These are phyloP conservation scores for Trichosporon sp. DNA, from an alignment of 1,284 basidiomycete species.

Conservation along the genomic window DNA sequence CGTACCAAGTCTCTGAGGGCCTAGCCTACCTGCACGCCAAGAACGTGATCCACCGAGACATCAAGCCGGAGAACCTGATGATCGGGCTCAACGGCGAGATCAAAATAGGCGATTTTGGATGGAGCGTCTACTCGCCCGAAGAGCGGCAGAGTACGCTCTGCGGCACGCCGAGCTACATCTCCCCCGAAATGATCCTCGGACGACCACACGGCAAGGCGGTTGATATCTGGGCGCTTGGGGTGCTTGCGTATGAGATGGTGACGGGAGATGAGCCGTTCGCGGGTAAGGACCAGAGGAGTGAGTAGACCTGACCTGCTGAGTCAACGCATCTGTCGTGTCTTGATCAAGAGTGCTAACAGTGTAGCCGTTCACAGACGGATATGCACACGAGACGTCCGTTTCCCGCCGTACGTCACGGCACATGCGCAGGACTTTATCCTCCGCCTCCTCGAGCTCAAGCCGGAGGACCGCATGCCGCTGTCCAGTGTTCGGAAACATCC, in stretches of 20 bases:
- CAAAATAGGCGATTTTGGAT: constrained; percentile 98
- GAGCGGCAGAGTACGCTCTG: constrained; percentile 71
- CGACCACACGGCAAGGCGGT: constrained; percentile 35
- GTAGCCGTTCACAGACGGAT: constrained; percentile 38
- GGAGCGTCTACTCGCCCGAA: constrained; percentile 88
- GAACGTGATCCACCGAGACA: constrained; percentile 98
- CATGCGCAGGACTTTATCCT: constrained; percentile 62
- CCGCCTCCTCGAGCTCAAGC: constrained; percentile 75
- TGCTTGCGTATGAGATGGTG: constrained; percentile 89
- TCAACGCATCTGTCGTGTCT: too few species aligned
- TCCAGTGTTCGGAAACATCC: constrained; percentile 71
- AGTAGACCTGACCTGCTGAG: too few species aligned
- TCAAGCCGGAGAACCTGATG: constrained; percentile 96
- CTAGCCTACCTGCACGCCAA: constrained; percentile 86
- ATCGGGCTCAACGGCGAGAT: constrained; percentile 84
- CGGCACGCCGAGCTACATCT: constrained; percentile 89
- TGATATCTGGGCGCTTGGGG: constrained; percentile 66
- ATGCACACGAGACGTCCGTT: constrained; percentile 61
- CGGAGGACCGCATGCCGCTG: constrained; percentile 70
- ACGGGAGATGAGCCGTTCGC: constrained; percentile 90
- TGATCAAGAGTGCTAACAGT: neutral
- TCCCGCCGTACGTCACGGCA: constrained; percentile 58
- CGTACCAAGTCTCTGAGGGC: constrained; percentile 95
- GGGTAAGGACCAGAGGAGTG: constrained; percentile 44
- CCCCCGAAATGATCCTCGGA: constrained; percentile 94